These are phyloP conservation scores for Cutaneotrichosporon sp. DNA, from an alignment of 1,284 basidiomycete species.

Conservation along the genomic window DNA sequence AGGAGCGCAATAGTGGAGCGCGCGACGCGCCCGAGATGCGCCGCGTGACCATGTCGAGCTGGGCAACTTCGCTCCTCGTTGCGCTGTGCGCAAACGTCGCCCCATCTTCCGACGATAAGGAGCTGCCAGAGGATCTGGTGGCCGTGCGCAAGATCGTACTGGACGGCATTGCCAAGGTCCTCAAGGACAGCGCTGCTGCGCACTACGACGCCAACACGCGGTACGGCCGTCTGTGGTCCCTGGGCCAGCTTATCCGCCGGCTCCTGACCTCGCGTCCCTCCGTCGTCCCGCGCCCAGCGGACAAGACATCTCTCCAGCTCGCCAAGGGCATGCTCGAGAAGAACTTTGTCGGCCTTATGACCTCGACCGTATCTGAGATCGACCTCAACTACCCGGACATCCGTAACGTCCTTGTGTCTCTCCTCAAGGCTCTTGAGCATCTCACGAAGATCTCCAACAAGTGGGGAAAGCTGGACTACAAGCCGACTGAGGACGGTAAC, in stretches of 20 bases:
- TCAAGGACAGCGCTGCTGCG: conserved; percentile 66
- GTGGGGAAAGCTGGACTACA: conserved; percentile 78
- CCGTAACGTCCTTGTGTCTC: conserved; percentile 72
- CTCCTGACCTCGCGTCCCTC: conserved; percentile 71
- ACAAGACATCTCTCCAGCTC: conserved; percentile 54
- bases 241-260: conserved; percentile 83
- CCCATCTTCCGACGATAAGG: conserved; percentile 60
- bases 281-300: conserved; percentile 49
- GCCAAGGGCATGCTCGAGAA: conserved; percentile 99
- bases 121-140: conserved; percentile 70
- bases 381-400: conserved; percentile 95
- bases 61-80: conserved; percentile 87
- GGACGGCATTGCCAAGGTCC: conserved; percentile 76
- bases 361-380: conserved; percentile 82
- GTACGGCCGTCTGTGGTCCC: conserved; percentile 83
- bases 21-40: conserved; percentile 6
- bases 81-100: conserved; percentile 83
- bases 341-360: conserved; percentile 86
- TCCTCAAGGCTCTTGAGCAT: conserved; percentile 84
- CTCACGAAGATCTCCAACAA: conserved; percentile 94
- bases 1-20: conserved; percentile 10
- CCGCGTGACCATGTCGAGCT: conserved; percentile 58
- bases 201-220: conserved; percentile 66
- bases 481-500: conserved; percentile 48
- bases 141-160: conserved; percentile 83